Conservation (phyloP, 2,329 filamentous ascomycete genomes). For the Rhytidhysteron rufulum region DNA sequence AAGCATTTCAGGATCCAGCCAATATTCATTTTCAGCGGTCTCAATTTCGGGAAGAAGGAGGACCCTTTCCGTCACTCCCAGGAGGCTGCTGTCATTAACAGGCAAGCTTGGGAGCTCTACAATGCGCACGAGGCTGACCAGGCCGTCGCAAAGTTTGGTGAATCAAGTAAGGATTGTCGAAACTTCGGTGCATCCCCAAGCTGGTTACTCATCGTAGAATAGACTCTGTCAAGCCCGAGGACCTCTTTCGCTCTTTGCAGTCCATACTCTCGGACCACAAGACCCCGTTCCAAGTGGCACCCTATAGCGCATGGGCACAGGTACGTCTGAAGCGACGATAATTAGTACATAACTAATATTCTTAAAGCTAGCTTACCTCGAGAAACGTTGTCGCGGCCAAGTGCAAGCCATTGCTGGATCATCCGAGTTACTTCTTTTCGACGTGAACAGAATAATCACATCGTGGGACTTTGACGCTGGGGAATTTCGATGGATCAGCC, state of each 20-base stretch:
- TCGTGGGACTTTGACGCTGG: constrained; percentile 65
- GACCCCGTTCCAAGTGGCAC: constrained; percentile 76
- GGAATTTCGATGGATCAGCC: constrained; percentile 61
- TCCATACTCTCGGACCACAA: constrained; percentile 64
- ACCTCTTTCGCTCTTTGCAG: constrained; percentile 74
- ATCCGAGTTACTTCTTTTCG: constrained; percentile 80
- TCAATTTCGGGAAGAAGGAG: constrained; percentile 69
- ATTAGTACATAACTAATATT: constrained; percentile 11
- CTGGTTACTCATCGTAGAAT: constrained; percentile 16
- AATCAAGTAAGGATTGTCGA: constrained; percentile 57
- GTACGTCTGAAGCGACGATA: constrained; percentile 47
- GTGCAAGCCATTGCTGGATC: constrained; percentile 76
- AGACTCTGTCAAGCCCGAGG: constrained; percentile 64
- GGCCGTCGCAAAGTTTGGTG: constrained; percentile 83
- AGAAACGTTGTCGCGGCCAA: constrained; percentile 64
- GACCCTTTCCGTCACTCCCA: constrained; percentile 58
- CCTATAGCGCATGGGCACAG: constrained; percentile 84
- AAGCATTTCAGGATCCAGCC: constrained; percentile 67
- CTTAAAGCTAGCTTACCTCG: constrained; percentile 70
- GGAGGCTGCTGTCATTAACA: constrained; percentile 64
- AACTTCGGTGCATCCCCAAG: background rate
- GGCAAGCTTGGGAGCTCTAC: constrained; percentile 83
- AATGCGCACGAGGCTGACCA: constrained; percentile 73
- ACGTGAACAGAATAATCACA: constrained; percentile 71
- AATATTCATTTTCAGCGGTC: constrained; percentile 88